Conservation (phyloP, 2,329 filamentous ascomycete genomes). For the Stemphylium beticola region DNA sequence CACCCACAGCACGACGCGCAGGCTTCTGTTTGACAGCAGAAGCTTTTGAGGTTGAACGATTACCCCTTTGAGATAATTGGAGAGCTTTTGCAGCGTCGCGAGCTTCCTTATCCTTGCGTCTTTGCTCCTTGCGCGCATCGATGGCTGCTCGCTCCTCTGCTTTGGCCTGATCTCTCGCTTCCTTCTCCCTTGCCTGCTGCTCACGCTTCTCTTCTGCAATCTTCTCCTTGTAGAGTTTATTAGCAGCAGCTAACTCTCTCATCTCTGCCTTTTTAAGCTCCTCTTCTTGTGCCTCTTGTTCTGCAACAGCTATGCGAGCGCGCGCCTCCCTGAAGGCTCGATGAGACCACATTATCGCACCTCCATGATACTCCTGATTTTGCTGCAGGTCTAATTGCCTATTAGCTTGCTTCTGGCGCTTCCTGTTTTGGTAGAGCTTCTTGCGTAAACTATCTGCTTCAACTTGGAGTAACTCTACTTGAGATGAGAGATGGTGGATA, state of each 20-base stretch:
- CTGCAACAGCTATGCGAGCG: not conserved
- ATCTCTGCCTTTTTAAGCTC: constrained; percentile 2
- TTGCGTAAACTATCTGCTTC: not conserved
- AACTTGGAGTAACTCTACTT: not conserved
- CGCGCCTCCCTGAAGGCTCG: not conserved
- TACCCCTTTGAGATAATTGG: not conserved
- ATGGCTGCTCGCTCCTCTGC: not conserved
- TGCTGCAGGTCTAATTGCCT: not conserved
- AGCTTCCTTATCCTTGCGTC: not conserved
- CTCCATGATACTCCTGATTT: not conserved
- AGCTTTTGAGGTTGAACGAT: not conserved
- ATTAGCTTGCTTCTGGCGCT: not conserved
- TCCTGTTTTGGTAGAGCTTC: not conserved
- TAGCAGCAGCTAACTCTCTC: not conserved
- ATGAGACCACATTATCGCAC: constrained; percentile 4
- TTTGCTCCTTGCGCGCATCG: constrained; percentile 1
- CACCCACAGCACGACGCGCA: not conserved
- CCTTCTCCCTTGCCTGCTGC: not conserved
- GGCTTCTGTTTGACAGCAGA: not conserved
- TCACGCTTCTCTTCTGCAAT: not conserved
- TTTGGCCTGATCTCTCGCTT: not conserved
- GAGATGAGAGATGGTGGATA: not conserved
- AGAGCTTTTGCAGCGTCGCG: not conserved
- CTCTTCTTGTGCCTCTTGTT: not conserved
- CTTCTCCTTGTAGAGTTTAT: constrained; percentile 2